These are phyloP conservation scores for Paecilomyces variotii DNA, from an alignment of 2,329 filamentous ascomycete species.

Conservation along the genomic window DNA sequence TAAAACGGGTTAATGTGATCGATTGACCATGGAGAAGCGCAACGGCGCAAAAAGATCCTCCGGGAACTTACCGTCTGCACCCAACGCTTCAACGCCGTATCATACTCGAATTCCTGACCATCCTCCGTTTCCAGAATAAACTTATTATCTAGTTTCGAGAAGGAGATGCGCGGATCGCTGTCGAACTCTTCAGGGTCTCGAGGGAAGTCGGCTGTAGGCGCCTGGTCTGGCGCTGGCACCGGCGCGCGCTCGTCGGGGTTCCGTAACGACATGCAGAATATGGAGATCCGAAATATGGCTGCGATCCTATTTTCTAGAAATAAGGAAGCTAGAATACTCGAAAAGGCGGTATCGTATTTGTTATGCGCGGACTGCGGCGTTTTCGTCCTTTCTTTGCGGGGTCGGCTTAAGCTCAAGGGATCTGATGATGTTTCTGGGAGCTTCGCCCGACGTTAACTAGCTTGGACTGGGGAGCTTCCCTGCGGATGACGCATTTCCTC, in stretches of 20 bases:
- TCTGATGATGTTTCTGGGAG: constrained; percentile 1
- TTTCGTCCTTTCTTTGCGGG: not conserved
- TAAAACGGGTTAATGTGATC: constrained; percentile 8
- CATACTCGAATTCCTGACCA: constrained; percentile 78
- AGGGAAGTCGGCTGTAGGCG: constrained; percentile 36
- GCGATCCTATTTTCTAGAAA: not conserved
- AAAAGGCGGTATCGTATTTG: not conserved
- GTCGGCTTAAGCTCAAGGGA: not conserved
- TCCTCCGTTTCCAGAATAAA: constrained; percentile 79
- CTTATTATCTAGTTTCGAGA: constrained; percentile 72
- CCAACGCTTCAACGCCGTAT: constrained; percentile 65
- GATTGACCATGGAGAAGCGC: constrained; percentile 7
- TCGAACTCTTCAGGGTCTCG: constrained; percentile 60
- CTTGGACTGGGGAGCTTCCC: not conserved
- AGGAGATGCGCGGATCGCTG: constrained; percentile 73
- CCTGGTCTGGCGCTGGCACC: constrained; percentile 3
- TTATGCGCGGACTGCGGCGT: not conserved
- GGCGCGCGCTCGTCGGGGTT: constrained; percentile 10
- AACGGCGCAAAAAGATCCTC: constrained; percentile 8
- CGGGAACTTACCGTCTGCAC: constrained; percentile 50
- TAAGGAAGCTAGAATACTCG: not conserved
- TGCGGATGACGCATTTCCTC: not conserved
- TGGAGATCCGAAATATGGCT: not conserved
- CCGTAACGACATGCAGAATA: constrained; percentile 16
- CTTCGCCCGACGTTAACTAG: not conserved